Base-by-base conservation (phyloP, 805 yeast genomes). In the Lachancea cidri region DNA sequence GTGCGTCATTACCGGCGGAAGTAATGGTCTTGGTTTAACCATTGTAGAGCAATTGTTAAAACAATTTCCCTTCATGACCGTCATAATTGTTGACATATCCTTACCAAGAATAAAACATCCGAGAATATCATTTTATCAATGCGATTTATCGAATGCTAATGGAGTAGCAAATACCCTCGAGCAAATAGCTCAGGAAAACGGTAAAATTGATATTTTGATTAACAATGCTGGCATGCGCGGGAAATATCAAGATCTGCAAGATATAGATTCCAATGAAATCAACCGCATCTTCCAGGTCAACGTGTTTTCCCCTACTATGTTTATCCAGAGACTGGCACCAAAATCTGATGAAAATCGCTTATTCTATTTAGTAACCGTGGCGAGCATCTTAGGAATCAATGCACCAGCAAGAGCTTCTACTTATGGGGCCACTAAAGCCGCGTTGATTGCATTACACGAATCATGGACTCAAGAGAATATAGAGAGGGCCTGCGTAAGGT, bases 341-440 rank as follows among this genome's bases (percentile, higher is more conserved):
- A 70, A 58, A 11, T 77, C 79, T 81, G 46, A 76, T 1, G 51
- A 49, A 7, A 45, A 53, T 5, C 63, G 70, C 33, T 70, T 93
- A 36, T 91, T 95, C 0, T 85, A 80, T 58, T 70, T 88, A 3
- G 79, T 88, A 15, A 84, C 86, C 5, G 67, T 89, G 19, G 84
- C 93, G 0, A 85, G 95, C 1, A 83, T 84, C 0, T 65, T 88
- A 32, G 96, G 95, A 0, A 76, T 83, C 39, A 71, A 83, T 65
- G 75, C 87, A 2, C 96, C 96, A 0, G 86, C 93, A 3, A 71
- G 83, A 36, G 72, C 68, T 9, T 81, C 81, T 34, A 83, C 81
- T 0, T 89, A 89, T 55, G 94, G 95, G 0, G 91, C 95, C 0
- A 77, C 93, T 4, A 89, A 89, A 57, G 83, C 95, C 0, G 93